These are phyloP conservation scores for Corrigiola litoralis DNA, from an alignment of 179 eudicot genomes.

Conservation along the genomic window DNA sequence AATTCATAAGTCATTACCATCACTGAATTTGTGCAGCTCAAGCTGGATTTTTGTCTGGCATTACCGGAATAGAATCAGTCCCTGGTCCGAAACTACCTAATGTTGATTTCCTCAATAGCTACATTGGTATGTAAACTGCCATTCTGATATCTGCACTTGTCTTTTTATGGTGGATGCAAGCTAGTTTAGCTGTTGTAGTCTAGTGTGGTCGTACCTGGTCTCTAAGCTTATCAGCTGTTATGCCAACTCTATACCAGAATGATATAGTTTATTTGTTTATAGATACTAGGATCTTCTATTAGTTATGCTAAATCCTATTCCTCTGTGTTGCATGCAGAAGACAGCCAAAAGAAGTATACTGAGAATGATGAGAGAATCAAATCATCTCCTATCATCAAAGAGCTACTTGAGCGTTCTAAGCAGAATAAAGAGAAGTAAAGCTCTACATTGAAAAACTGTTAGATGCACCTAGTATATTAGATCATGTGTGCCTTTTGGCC, in stretches of 20 bases:
- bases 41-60: slow-evolving; percentile 87
- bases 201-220: no score
- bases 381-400: slow-evolving; percentile 79
- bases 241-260: no score
- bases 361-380: slow-evolving; percentile 80
- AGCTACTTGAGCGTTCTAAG: slow-evolving; percentile 73
- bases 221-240: no score
- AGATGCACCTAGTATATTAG: no score
- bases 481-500: no score
- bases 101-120: slow-evolving; percentile 64
- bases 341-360: slow-evolving; percentile 83
- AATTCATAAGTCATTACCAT: neutral
- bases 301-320: neutral
- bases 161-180: neutral
- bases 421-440: slow-evolving; percentile 88
- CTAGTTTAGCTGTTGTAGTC: neutral
- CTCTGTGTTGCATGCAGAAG: slow-evolving; percentile 42
- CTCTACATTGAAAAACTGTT: no score
- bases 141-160: neutral
- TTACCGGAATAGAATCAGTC: slow-evolving; percentile 72
- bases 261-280: no score
- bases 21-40: slow-evolving; percentile 45
- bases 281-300: no score
- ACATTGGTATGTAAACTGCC: slow-evolving; percentile 42
- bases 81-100: slow-evolving; percentile 88